phyloP scores from a whole-genome alignment of 176 grass and related monocot species.

The Coix lacrymajobi region DNA sequence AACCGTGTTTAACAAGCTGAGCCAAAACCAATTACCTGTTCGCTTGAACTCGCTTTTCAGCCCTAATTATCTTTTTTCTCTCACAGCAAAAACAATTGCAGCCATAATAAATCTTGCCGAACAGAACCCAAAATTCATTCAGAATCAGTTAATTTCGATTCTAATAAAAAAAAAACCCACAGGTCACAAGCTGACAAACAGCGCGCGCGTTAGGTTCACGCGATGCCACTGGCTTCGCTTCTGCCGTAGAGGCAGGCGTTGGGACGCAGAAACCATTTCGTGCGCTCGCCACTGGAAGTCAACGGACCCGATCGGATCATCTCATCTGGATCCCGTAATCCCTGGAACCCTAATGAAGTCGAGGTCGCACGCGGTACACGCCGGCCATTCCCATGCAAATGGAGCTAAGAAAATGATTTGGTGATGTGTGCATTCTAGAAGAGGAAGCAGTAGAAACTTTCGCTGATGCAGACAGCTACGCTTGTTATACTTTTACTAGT shows the following conservation, averaged over 20 bases:
- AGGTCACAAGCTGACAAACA: no score
- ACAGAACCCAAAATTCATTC: not conserved
- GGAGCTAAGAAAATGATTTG: not conserved
- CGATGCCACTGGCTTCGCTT: not conserved
- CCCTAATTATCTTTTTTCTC: no score
- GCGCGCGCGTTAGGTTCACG: no score
- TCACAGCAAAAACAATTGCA: no score
- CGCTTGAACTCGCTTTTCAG: no score
- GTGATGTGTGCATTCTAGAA: conserved; percentile 6
- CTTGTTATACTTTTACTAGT: not conserved
- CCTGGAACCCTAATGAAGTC: not conserved
- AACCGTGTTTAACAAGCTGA: not conserved
- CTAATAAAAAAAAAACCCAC: no score
- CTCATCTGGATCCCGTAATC: not conserved
- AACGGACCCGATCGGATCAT: not conserved
- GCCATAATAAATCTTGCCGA: no score
- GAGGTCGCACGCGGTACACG: not conserved
- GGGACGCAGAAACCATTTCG: no score
- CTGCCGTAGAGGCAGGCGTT: not conserved
- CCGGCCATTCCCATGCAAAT: not conserved
- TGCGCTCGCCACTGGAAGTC: not conserved
- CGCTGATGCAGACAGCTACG: not conserved
- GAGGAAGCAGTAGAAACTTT: not conserved
- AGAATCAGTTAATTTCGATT: not conserved
- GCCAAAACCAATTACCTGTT: no score